Conservation (phyloP, 768 basidiomycete species). For the Amanita jacksonii region DNA sequence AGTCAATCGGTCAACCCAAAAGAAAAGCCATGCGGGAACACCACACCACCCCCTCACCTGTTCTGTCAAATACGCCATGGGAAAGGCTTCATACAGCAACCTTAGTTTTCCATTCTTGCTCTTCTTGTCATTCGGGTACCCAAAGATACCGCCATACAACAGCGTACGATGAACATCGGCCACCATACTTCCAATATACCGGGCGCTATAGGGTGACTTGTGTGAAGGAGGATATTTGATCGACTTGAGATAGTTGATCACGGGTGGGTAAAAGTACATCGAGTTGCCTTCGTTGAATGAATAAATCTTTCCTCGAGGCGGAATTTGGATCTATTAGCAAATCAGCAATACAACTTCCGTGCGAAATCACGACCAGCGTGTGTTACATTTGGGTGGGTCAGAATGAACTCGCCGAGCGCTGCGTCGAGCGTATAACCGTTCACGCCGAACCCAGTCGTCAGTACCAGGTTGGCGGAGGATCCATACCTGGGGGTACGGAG, state of each 20-base stretch:
- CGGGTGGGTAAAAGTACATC: constrained; percentile 83
- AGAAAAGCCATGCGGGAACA: background rate
- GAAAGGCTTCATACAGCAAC: constrained; percentile 94
- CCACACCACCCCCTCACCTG: constrained; percentile 44
- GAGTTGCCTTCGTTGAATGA: constrained; percentile 99
- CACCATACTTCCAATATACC: constrained; percentile 98
- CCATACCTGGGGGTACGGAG: constrained; percentile 42
- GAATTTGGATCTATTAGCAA: constrained; percentile 74
- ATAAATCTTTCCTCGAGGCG: constrained; percentile 94
- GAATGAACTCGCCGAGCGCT: constrained; percentile 93
- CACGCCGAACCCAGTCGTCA: constrained; percentile 91
- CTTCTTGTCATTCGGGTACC: constrained; percentile 98
- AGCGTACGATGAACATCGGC: constrained; percentile 96
- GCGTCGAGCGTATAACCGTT: constrained; percentile 98
- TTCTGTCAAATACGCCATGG: constrained; percentile 92
- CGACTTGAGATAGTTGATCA: constrained; percentile 73
- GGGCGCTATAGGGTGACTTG: constrained; percentile 80
- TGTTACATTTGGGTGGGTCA: constrained; percentile 89
- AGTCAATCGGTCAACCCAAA: constrained; percentile 11
- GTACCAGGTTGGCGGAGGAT: constrained; percentile 92
- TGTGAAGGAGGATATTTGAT: constrained; percentile 82
- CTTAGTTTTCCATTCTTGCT: constrained; percentile 92
- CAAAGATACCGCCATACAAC: constrained; percentile 97
- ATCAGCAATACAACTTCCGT: background rate
- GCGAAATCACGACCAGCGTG: background rate